Base-by-base conservation (phyloP, 768 basidiomycete species). In the Suillus cothurnatus region DNA sequence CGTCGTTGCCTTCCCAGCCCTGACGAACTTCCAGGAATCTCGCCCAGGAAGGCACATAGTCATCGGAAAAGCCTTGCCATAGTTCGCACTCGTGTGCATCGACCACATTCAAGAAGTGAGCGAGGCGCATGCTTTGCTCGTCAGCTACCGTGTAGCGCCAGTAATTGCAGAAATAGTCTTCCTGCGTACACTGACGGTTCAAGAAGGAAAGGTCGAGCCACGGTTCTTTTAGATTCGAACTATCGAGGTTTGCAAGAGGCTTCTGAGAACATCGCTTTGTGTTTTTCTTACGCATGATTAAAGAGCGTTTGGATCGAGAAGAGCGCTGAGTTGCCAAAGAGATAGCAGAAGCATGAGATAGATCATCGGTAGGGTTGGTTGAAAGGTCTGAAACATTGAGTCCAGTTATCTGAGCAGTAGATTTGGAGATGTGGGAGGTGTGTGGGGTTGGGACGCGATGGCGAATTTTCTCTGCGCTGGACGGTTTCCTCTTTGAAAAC, bases 171-270 rank as follows among this genome's bases (percentile, higher is more conserved):
- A 58, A 6, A 19, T 39, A 58, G 23, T 58, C 57, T 39, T 26
- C 5, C 11, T 39, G 38, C 23, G 57, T 39, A 4, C 26, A 19
- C 3, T 11, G 1, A 19, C 38, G 57, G 19, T 19, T 17, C 15
- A 58, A 39, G 38, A 58, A 58, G 17, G 57, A 39, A 19, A 58
- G 57, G 57, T 58, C 57, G 12, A 58, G 57, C 57, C 57, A 58
- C n/a, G 14, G 56, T 23, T 53, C 52, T 19, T 4, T 31, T 31
- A 11, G 19, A 6, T 32, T 19, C 11, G 31, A 53, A 11, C 5
- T 21, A 19, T 19, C 11, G 31, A 32, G 2, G 28, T 32, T 52
- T 28, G 50, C 52, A 53, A 53, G 11, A 21, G 28, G 7, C 26
- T 50, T 28, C 50, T 50, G 28, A 32, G 52, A 53, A 11, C 19